Evolutionary conservation across 2,329 filamentous ascomycete species (phyloP).

Genomic region (Curvularia verruculosa): DNA sequence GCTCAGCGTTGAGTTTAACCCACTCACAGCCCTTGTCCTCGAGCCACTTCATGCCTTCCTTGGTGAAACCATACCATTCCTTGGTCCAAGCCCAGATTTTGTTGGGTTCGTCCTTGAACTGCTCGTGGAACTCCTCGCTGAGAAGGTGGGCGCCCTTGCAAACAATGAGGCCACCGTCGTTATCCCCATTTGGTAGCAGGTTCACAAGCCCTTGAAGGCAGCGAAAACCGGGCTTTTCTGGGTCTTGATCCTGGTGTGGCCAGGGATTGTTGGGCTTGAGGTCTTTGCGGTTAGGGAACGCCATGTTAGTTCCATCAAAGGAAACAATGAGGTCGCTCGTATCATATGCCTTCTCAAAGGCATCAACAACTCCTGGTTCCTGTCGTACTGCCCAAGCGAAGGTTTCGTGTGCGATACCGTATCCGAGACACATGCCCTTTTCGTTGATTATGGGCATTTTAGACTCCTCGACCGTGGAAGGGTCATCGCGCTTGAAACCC

Average conservation of each 20-base stretch:
- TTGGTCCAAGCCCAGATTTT: conserved; percentile 38
- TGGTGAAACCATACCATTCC: conserved; percentile 47
- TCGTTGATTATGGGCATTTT: conserved; percentile 30
- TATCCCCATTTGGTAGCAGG: conserved; percentile 44
- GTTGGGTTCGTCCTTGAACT: conserved; percentile 31
- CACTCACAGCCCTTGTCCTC: conserved; percentile 48
- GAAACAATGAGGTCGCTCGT: conserved; percentile 48
- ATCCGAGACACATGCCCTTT: conserved; percentile 34
- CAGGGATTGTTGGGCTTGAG: conserved; percentile 38
- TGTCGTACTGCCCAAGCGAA: conserved; percentile 51
- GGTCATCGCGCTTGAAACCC: conserved; percentile 28
- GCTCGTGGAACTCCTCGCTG: conserved; percentile 41
- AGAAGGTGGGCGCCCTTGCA: conserved; percentile 41
- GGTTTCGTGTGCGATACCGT: conserved; percentile 49
- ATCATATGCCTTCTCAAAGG: conserved; percentile 38
- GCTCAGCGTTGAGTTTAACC: conserved; percentile 51
- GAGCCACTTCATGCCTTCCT: conserved; percentile 51
- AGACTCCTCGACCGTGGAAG: conserved; percentile 26
- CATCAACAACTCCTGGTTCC: conserved; percentile 47
- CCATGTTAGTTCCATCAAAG: conserved; percentile 49
- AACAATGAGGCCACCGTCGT: conserved; percentile 49
- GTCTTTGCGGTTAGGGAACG: conserved; percentile 38
- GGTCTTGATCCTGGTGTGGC: conserved; percentile 45
- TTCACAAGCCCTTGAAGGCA: conserved; percentile 62
- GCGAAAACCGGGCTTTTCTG: conserved; percentile 53